Conservation (phyloP, 2,329 filamentous ascomycete genomes). For the Drechslerella dactyloides region DNA sequence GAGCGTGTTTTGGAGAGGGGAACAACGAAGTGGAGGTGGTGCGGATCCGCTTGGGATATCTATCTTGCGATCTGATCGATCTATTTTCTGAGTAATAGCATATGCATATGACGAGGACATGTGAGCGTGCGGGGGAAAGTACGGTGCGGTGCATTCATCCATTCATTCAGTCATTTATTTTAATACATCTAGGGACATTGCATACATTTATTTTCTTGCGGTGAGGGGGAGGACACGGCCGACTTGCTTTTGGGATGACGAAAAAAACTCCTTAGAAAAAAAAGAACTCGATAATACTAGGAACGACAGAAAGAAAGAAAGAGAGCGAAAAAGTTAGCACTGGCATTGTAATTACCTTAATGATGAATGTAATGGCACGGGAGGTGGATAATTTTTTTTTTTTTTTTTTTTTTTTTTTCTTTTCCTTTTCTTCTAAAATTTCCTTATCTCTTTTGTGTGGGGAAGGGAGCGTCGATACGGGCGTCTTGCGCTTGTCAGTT, state of each 20-base stretch:
- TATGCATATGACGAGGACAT: no score
- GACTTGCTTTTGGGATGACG: neutral
- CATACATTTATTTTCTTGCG: neutral
- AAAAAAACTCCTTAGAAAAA: conserved; percentile 68
- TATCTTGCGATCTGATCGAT: no score
- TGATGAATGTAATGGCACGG: conserved; percentile 95
- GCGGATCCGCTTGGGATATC: no score
- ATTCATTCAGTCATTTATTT: conserved; percentile 51
- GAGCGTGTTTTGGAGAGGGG: no score
- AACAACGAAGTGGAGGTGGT: no score
- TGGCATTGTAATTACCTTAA: conserved; percentile 67
- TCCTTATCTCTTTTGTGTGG: no score
- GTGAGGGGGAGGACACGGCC: neutral
- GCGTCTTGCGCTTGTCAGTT: no score
- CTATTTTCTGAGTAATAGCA: no score
- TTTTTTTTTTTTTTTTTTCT: neutral
- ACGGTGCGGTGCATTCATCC: conserved; percentile 67
- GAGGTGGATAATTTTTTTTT: conserved; percentile 62
- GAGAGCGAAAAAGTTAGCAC: neutral
- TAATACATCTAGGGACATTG: conserved; percentile 1
- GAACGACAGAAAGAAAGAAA: conserved; percentile 60
- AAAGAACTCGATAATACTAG: conserved; percentile 62
- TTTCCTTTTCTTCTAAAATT: no score
- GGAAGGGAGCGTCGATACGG: no score
- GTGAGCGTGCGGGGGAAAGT: no score